Evolutionary conservation across 2,329 filamentous ascomycete genomes (phyloP), one percentile per base, ranked within the genome.

Genomic region (Chaetomium globosum): DNA sequence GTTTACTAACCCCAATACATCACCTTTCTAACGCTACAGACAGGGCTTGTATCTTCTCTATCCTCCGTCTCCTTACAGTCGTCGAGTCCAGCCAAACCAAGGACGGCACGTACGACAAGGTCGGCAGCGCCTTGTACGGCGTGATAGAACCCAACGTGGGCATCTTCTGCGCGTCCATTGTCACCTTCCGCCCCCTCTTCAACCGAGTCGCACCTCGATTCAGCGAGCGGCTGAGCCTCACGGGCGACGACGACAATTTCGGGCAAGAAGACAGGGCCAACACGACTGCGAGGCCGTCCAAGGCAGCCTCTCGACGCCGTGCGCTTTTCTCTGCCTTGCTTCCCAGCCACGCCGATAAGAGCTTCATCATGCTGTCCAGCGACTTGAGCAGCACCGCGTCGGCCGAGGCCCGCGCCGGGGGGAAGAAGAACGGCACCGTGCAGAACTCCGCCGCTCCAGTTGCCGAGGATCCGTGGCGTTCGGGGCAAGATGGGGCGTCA

Each of bases 81-180:
- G 26, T 30, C 26, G 9, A n/a, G 28, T 54, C 51, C 26, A 31
- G 28, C 28, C 26, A 31, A 19, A 31, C 51, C 26, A 31, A 28
- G 26, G 51, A 54, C 8, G 31, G 51, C 51, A 54, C 51, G 30
- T 54, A 31, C 26, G 51, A 54, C 13, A 54, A 54, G 51, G 30
- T 54, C 16, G 26, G 26, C 13, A 54, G 30, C 51, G 26, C 51
- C 26, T 13, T 54, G 13, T 31, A 30, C 13, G 51, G 51, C 13
- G 30, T 54, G 26, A 54, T 31, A 12, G 51, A 54, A 21, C 26
- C 30, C 13, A 54, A 54, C 26, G 4, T 54, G 51, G 51, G 51
- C 51, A 54, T 54, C 23, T 30, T 54, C 51, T 31, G 26, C 16
- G 26, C 51, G 4, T 54, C 12, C 13, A 19, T 54, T 21, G 51